These are phyloP conservation scores for Neurospora sp. DNA, from an alignment of 2,329 filamentous ascomycete species.

Conservation along the genomic window DNA sequence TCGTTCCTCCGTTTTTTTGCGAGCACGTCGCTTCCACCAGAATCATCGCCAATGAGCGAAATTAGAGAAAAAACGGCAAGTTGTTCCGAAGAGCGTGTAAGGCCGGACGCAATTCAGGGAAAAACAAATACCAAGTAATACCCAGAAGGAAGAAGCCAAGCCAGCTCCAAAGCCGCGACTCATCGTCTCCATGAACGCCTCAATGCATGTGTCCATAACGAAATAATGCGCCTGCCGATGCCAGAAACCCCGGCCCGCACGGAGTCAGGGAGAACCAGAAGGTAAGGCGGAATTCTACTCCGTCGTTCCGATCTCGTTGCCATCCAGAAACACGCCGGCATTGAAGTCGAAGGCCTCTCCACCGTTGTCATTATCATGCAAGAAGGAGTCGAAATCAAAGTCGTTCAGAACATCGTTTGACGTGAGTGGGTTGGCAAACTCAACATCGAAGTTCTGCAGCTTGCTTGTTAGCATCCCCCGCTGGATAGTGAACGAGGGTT, in stretches of 20 bases:
- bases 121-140: neutral
- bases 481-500: neutral
- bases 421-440: slow-evolving; percentile 44
- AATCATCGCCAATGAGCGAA: neutral
- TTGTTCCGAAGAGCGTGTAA: neutral
- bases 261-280: neutral
- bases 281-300: slow-evolving; percentile 30
- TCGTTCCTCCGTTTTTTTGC: neutral
- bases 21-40: neutral
- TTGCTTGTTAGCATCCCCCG: slow-evolving; percentile 12
- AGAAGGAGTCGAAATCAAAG: slow-evolving; percentile 60
- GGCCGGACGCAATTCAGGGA: neutral
- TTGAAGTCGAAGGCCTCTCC: slow-evolving; percentile 47
- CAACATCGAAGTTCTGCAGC: slow-evolving; percentile 37
- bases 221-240: neutral
- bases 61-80: neutral
- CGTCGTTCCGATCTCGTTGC: slow-evolving; percentile 43
- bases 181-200: neutral
- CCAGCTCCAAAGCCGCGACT: neutral
- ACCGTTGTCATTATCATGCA: slow-evolving; percentile 43
- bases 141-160: neutral
- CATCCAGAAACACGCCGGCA: slow-evolving; percentile 44
- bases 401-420: slow-evolving; percentile 51
- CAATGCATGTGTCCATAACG: neutral
- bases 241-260: neutral